Evolutionary conservation across 1,284 basidiomycete species (phyloP).

Genomic region (Irpex lacteus): DNA sequence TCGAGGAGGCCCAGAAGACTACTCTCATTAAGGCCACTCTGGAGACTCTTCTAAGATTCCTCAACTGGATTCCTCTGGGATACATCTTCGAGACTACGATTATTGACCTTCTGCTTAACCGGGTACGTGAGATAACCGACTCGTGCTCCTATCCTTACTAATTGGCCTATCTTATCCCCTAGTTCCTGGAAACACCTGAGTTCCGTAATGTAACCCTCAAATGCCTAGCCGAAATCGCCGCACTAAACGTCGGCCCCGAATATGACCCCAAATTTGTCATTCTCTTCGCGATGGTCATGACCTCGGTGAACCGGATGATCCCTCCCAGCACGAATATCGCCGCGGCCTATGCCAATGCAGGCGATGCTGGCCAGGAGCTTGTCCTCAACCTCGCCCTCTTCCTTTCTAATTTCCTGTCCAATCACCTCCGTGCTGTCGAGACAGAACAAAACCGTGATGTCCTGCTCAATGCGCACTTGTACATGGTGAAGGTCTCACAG

Average conservation of each 20-base stretch:
- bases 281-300: slow-evolving; percentile 98
- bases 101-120: slow-evolving; percentile 89
- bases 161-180: slow-evolving; percentile 12
- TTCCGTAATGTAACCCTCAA: slow-evolving; percentile 98
- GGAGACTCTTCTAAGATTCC: slow-evolving; percentile 93
- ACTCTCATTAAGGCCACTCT: slow-evolving; percentile 94
- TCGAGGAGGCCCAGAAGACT: slow-evolving; percentile 97
- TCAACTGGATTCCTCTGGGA: slow-evolving; percentile 99
- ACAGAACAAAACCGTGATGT: slow-evolving; percentile 91
- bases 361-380: slow-evolving; percentile 95
- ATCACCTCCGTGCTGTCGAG: slow-evolving; percentile 91
- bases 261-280: slow-evolving; percentile 99
- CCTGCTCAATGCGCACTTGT: slow-evolving; percentile 93
- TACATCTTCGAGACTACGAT: slow-evolving; percentile 99
- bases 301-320: slow-evolving; percentile 93
- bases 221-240: slow-evolving; percentile 97
- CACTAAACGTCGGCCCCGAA: slow-evolving; percentile 93
- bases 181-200: slow-evolving; percentile 97
- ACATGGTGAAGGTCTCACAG: slow-evolving; percentile 98
- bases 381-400: slow-evolving; percentile 97
- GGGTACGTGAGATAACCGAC: slow-evolving; percentile 52
- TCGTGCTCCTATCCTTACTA: slow-evolving; percentile 6
- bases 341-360: slow-evolving; percentile 87
- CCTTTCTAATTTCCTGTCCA: slow-evolving; percentile 93
- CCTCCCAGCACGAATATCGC: slow-evolving; percentile 97